phyloP scores from a whole-genome alignment of 495 filamentous ascomycete genomes.

The Sphaerosporella brunnea region DNA sequence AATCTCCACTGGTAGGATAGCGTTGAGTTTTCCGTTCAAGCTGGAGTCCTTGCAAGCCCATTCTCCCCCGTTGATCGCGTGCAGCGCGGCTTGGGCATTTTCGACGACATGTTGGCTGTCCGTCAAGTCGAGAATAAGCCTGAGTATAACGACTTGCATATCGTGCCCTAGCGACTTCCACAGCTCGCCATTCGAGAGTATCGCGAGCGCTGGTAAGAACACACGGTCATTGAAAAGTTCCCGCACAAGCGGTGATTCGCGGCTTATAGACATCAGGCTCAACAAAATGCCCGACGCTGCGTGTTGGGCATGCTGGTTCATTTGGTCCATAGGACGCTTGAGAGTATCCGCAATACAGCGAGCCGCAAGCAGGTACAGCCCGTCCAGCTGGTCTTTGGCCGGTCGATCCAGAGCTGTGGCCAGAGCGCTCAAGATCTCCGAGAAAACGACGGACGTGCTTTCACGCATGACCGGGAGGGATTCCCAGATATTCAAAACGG shows the following conservation, averaged over 20 bases:
- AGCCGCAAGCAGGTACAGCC: constrained; percentile 17
- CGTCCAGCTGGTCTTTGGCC: constrained; percentile 10
- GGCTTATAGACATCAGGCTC: constrained; percentile 11
- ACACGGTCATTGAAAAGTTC: constrained; percentile 14
- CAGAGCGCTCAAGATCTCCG: constrained; percentile 17
- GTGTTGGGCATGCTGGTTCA: constrained; percentile 7
- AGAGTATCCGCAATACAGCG: constrained; percentile 16
- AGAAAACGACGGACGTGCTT: constrained; percentile 8
- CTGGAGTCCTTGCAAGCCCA: constrained; percentile 14
- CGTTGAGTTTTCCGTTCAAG: constrained; percentile 8
- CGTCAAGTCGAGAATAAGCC: constrained; percentile 6
- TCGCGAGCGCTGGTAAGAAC: constrained; percentile 10
- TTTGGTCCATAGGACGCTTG: constrained; percentile 7
- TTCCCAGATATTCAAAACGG: constrained; percentile 17
- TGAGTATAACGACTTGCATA: constrained; percentile 13
- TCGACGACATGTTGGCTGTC: constrained; percentile 7
- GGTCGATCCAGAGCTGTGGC: background rate
- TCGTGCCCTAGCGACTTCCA: constrained; percentile 14
- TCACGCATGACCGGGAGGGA: constrained; percentile 16
- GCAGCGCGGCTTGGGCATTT: constrained; percentile 11
- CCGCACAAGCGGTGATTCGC: constrained; percentile 6
- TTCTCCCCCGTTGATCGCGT: constrained; percentile 11
- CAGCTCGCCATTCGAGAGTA: constrained; percentile 11
- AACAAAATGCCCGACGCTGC: constrained; percentile 17
- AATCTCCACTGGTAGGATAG: constrained; percentile 3